Evolutionary conservation across 768 basidiomycete species (phyloP).

Genomic region (Boletus pseudopeckii): DNA sequence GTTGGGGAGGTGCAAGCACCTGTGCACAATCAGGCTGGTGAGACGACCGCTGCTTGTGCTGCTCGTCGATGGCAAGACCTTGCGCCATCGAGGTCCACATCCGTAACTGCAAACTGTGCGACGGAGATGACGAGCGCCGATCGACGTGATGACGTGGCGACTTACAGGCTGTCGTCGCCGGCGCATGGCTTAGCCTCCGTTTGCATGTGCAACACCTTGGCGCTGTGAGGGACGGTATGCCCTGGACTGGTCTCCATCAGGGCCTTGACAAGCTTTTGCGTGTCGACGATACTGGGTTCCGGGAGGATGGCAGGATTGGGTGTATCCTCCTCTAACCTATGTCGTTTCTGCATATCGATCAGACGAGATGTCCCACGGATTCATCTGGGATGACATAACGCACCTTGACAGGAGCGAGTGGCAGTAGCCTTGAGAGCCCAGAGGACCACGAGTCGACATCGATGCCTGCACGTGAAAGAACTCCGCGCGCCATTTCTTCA

Average conservation of each 20-base stretch:
- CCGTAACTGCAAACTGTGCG: conserved; percentile 37
- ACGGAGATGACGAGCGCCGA: background rate
- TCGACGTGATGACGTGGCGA: background rate
- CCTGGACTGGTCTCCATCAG: conserved; percentile 37
- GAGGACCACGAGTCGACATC: conserved; percentile 40
- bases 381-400: background rate
- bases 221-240: conserved; percentile 29
- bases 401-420: conserved; percentile 4
- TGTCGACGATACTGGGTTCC: conserved; percentile 41
- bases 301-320: background rate
- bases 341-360: conserved; percentile 8
- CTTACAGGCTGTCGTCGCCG: conserved; percentile 52
- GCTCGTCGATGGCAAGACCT: conserved; percentile 45
- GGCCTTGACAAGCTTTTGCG: conserved; percentile 35
- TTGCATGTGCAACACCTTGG: conserved; percentile 33
- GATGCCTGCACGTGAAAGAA: conserved; percentile 41
- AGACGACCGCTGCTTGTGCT: conserved; percentile 25
- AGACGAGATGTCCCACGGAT: background rate
- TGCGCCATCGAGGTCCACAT: conserved; percentile 48
- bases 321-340: background rate
- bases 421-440: conserved; percentile 32
- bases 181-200: conserved; percentile 41
- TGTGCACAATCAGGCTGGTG: conserved; percentile 10
- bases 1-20: conserved; percentile 10
- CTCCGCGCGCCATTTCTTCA: conserved; percentile 36